These are phyloP conservation scores for Corymbia maculata DNA, from an alignment of 345 rosid genomes.

Conservation along the genomic window DNA sequence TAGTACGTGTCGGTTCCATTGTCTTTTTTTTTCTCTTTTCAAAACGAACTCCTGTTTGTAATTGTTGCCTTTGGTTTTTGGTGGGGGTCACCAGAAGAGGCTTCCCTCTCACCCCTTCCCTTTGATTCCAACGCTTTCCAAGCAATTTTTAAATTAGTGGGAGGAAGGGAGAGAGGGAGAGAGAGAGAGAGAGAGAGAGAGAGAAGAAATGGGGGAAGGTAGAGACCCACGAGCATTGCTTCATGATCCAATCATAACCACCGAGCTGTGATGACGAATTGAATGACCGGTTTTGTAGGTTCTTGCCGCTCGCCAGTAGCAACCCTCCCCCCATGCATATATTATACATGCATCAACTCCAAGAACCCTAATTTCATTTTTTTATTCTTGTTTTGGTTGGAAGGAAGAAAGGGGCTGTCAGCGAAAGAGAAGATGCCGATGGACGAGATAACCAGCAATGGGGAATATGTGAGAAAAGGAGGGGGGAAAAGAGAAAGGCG, in stretches of 20 bases:
- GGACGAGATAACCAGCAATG: not conserved
- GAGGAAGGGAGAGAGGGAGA: not conserved
- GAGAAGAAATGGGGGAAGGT: conserved; percentile 2
- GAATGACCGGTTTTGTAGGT: not conserved
- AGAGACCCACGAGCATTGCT: conserved; percentile 34
- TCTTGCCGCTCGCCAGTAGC: not conserved
- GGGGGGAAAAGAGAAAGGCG: not conserved
- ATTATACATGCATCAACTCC: not conserved
- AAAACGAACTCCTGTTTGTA: conserved; percentile 8
- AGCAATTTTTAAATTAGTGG: not conserved
- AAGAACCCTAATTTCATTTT: not conserved
- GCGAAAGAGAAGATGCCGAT: not conserved
- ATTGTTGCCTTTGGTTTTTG: conserved; percentile 1
- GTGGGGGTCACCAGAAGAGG: conserved; percentile 23
- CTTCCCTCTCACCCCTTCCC: conserved; percentile 17
- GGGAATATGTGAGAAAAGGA: not conserved
- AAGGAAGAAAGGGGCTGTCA: not conserved
- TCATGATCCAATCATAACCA: conserved; percentile 33
- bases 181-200: not conserved
- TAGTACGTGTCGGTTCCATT: not conserved
- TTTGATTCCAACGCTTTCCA: conserved; percentile 6
- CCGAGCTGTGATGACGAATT: conserved; percentile 7
- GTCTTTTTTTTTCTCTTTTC: not conserved
- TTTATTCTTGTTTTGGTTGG: not conserved
- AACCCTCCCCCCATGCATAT: not conserved